phyloP scores from a whole-genome alignment of 177 flowering plant species.

The Vitis hybrid region DNA sequence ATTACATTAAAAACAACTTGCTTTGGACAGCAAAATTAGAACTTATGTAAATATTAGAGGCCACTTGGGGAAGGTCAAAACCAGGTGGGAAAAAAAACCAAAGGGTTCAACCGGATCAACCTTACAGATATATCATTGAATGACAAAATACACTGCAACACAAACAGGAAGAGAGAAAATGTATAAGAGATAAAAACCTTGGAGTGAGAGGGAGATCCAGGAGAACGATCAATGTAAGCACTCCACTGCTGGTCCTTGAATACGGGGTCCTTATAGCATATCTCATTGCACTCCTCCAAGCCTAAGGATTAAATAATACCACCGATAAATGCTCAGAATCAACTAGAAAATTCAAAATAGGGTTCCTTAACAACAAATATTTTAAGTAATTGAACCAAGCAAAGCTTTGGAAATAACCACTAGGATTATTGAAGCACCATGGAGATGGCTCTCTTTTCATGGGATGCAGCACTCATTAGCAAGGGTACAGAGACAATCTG shows the following conservation, averaged over 20 bases:
- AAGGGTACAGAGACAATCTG: no score
- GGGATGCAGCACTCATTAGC: no score
- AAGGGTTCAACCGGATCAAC: no score
- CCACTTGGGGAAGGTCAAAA: no score
- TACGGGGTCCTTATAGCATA: conserved; percentile 94
- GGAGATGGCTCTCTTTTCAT: no score
- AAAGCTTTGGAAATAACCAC: background rate
- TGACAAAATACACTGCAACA: background rate
- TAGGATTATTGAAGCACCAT: no score
- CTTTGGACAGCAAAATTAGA: no score
- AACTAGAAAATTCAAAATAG: background rate
- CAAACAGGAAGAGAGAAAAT: conserved; percentile 2
- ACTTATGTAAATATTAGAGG: no score
- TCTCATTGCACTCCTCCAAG: conserved; percentile 66
- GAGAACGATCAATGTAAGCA: conserved; percentile 94
- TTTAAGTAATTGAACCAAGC: background rate
- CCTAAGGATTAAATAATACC: conserved; percentile 34
- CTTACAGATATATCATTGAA: background rate
- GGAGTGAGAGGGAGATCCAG: conserved; percentile 75
- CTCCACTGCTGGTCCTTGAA: conserved; percentile 87
- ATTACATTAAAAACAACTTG: background rate
- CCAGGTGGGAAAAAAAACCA: no score
- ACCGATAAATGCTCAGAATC: background rate
- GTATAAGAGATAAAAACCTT: conserved; percentile 33
- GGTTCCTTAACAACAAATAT: background rate